Conservation (phyloP, 371 early-diverging fungal species). For the Lichtheimia ramosa region DNA sequence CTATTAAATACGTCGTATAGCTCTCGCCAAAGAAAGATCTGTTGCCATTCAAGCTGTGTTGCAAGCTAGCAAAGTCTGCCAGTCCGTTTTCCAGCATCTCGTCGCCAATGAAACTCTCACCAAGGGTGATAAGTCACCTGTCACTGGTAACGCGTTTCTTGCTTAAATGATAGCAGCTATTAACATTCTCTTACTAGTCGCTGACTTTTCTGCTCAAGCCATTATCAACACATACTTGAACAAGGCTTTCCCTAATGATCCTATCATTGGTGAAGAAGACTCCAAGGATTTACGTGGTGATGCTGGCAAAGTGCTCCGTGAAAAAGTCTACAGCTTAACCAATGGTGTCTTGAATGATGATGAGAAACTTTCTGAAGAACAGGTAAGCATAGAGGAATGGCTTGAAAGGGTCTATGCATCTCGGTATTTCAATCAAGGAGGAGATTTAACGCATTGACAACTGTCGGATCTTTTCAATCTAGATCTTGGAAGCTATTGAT, state of each 20-base stretch:
- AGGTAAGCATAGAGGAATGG: slow-evolving; percentile 48
- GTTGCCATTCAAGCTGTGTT: slow-evolving; percentile 90
- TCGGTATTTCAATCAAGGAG: neutral
- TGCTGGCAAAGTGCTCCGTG: slow-evolving; percentile 62
- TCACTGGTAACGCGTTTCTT: slow-evolving; percentile 65
- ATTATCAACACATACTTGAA: slow-evolving; percentile 84
- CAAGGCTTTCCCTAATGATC: slow-evolving; percentile 80
- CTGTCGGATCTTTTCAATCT: neutral
- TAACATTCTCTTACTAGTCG: no score
- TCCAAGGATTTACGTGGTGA: slow-evolving; percentile 79
- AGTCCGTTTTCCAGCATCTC: slow-evolving; percentile 78
- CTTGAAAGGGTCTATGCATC: neutral
- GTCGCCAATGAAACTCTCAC: slow-evolving; percentile 78
- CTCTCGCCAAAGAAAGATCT: slow-evolving; percentile 67
- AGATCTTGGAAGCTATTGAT: slow-evolving; percentile 87
- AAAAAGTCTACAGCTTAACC: slow-evolving; percentile 78
- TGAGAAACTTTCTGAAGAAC: slow-evolving; percentile 57
- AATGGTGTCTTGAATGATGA: slow-evolving; percentile 65
- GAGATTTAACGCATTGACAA: no score
- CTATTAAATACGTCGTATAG: slow-evolving; percentile 7
- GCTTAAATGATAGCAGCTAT: no score
- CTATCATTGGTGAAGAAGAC: slow-evolving; percentile 95
- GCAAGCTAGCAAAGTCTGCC: slow-evolving; percentile 81
- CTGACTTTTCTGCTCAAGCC: slow-evolving; percentile 95
- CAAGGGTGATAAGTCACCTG: slow-evolving; percentile 94